phyloP scores from a whole-genome alignment of 495 filamentous ascomycete genomes.

The Aspergillus conjunctus region DNA sequence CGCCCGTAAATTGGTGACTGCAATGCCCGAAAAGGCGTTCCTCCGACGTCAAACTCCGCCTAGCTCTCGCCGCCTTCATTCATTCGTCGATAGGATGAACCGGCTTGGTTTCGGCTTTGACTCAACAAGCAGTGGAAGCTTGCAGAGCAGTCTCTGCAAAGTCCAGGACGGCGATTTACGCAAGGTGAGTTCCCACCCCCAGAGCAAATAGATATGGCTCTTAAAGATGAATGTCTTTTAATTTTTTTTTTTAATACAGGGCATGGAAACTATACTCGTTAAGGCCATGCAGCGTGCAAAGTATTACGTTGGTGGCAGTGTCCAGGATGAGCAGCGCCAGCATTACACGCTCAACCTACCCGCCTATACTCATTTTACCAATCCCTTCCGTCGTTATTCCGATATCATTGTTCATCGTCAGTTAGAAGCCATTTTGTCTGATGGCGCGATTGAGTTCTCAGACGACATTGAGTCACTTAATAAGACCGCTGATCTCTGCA shows the following conservation, averaged over 20 bases:
- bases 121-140: slow-evolving; percentile 79
- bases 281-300: slow-evolving; percentile 97
- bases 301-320: slow-evolving; percentile 82
- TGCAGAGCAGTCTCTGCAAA: slow-evolving; percentile 92
- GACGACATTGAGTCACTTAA: slow-evolving; percentile 85
- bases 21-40: slow-evolving; percentile 88
- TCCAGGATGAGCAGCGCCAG: slow-evolving; percentile 68
- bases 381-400: slow-evolving; percentile 90
- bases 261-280: slow-evolving; percentile 92
- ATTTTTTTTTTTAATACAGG: slow-evolving; percentile 41
- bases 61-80: slow-evolving; percentile 83
- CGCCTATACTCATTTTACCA: slow-evolving; percentile 96
- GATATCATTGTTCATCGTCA: slow-evolving; percentile 96
- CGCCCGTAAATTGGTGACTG: slow-evolving; percentile 76
- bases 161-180: slow-evolving; percentile 83
- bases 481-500: slow-evolving; percentile 95
- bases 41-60: slow-evolving; percentile 84
- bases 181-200: slow-evolving; percentile 54
- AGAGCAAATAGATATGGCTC: neutral
- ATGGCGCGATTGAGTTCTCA: slow-evolving; percentile 78
- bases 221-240: neutral
- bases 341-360: slow-evolving; percentile 94
- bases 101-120: slow-evolving; percentile 87
- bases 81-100: slow-evolving; percentile 91
- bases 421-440: slow-evolving; percentile 82